phyloP scores from a whole-genome alignment of 257 asterid genomes.

The Solanum virginianum region DNA sequence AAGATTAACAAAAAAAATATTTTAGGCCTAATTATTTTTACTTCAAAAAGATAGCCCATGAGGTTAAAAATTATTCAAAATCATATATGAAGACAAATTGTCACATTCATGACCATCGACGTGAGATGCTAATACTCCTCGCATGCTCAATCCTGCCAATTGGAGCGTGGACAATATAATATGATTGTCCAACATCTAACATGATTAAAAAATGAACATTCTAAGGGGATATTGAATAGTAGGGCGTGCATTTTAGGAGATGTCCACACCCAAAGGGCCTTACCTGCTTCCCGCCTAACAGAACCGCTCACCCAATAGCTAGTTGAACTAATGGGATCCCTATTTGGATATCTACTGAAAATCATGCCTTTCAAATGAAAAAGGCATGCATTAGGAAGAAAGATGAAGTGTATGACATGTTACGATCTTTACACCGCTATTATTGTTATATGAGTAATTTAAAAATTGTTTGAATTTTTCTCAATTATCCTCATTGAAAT shows the following conservation, averaged over 20 bases:
- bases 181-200: neutral
- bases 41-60: neutral
- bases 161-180: neutral
- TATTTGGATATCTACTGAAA: rapidly evolving
- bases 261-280: neutral
- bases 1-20: neutral
- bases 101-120: neutral
- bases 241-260: neutral
- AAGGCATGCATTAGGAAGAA: rapidly evolving
- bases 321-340: neutral
- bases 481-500: neutral
- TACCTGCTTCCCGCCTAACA: rapidly evolving
- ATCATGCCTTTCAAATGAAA: neutral
- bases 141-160: rapidly evolving
- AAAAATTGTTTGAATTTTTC: neutral
- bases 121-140: neutral
- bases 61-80: neutral
- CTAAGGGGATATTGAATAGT: neutral
- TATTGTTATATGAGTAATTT: neutral
- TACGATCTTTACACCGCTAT: neutral
- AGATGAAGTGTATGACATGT: neutral
- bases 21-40: neutral
- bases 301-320: too few relatives aligned
- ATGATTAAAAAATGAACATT: neutral
- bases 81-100: neutral